Evolutionary conservation across 805 yeast species (phyloP).

Genomic region (Tetrapisispora nanseiensis): DNA sequence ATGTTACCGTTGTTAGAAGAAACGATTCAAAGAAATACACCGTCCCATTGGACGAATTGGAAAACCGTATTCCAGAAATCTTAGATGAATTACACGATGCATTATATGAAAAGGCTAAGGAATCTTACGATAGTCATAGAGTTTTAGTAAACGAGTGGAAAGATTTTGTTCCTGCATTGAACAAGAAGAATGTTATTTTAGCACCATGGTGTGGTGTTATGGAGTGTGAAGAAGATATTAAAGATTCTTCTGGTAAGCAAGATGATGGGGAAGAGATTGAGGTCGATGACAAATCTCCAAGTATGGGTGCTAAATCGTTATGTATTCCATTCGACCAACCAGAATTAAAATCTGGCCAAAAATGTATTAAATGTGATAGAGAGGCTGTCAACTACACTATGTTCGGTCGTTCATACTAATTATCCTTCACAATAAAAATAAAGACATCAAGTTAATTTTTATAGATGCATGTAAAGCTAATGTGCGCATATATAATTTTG

Average conservation of each 20-base stretch:
- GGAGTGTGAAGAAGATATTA: constrained; percentile 95
- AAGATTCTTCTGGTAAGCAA: constrained; percentile 72
- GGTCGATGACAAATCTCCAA: constrained; percentile 91
- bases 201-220: constrained; percentile 96
- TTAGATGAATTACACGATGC: constrained; percentile 75
- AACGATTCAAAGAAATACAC: constrained; percentile 70
- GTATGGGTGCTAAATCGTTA: constrained; percentile 98
- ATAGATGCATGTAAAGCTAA: background rate
- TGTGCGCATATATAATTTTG: background rate
- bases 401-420: constrained; percentile 93
- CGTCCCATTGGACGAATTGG: constrained; percentile 57
- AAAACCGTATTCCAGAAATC: constrained; percentile 57
- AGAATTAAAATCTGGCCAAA: constrained; percentile 61
- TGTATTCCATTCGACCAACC: constrained; percentile 96
- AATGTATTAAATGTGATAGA: constrained; percentile 78
- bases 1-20: constrained; percentile 87
- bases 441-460: background rate
- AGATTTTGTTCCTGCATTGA: constrained; percentile 87
- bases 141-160: constrained; percentile 74
- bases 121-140: constrained; percentile 74
- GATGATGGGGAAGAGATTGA: constrained; percentile 79
- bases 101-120: constrained; percentile 69
- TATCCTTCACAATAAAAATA: background rate
- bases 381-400: constrained; percentile 76
- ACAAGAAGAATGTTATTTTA: constrained; percentile 79